Percentiles rank a stretch among this genome's conserved stretches.
Conservation (phyloP, 2,329 filamentous ascomycete species). For the Rhynchosporium secalis region DNA sequence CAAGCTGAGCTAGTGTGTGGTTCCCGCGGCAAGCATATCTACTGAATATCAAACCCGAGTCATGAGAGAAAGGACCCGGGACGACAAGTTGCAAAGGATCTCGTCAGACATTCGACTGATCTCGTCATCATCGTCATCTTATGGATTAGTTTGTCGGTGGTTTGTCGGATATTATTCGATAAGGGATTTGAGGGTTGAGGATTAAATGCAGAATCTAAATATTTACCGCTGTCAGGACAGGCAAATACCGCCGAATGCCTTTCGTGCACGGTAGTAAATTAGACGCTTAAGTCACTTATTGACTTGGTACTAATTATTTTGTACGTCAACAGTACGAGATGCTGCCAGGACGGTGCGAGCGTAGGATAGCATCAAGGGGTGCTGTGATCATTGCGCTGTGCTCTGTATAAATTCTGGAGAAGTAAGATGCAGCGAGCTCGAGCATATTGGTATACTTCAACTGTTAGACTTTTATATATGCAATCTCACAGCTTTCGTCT, state of each 20-base stretch:
- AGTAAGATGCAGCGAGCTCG: too few relatives aligned
- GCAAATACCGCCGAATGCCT: not conserved
- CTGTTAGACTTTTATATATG: not conserved
- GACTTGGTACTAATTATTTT: not conserved
- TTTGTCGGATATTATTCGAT: not conserved
- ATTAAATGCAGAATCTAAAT: not conserved
- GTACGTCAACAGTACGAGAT: too few relatives aligned
- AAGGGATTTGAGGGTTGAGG: not conserved
- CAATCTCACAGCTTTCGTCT: not conserved
- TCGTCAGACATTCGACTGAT: constrained; percentile 1
- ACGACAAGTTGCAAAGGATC: too few relatives aligned
- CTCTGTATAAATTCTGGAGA: too few relatives aligned
- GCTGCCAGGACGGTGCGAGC: too few relatives aligned
- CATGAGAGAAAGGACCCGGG: too few relatives aligned
- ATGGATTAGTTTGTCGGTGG: not conserved
- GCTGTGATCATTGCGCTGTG: too few relatives aligned
- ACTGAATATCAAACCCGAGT: too few relatives aligned
- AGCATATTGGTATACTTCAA: not conserved
- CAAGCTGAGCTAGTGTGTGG: too few relatives aligned
- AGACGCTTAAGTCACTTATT: not conserved
- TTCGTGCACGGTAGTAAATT: not conserved
- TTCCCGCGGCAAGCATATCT: too few relatives aligned
- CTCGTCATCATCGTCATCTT: constrained; percentile 5
- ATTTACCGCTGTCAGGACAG: not conserved
- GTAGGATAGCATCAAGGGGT: too few relatives aligned